Base-by-base conservation (phyloP, 2,329 filamentous ascomycete genomes). In the Claviceps pusilla region DNA sequence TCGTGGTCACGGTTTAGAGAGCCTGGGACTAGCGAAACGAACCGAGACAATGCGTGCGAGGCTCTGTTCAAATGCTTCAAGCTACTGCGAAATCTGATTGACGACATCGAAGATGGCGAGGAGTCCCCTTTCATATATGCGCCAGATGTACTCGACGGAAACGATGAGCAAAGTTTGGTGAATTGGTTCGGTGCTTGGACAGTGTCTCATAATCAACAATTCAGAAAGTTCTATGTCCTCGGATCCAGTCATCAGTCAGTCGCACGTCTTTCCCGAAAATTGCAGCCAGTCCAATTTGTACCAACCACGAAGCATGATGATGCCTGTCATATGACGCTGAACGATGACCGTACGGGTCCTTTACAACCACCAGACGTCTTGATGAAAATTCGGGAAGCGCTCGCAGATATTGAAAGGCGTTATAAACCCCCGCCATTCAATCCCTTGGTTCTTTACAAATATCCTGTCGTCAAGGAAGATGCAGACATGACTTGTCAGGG, bases 181-280 rank as follows among this genome's bases (percentile, higher is more conserved):
- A 79, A 82, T 57, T 83, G 78, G 76, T 84, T 82, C 62, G 78
- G 76, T 1, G 77, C 71, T 64, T 84, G 80, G 80, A 70, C 78
- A 0, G 66, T 71, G 37, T 56, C 64, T 54, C 73, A 74, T 35
- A 61, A 79, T 41, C 73, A 80, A 55, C 65, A 66, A 45, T 78
- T 74, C 59, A 73, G 78, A 37, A 75, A 72, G 42, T 83, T 83
- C 58, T 67, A 69, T 19, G 75, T 84, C 3, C 54, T 83, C 4
- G 80, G 79, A 3, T 78, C 78, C 0, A 60, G 60, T 29, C 51
- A 58, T 11, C 52, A 59, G 9, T 57, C 57, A 12, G 19, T 51
- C 16, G 50, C 19, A 14, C 62, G 63, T 37, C 53, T 66, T 57
- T 61, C 58, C 43, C 63, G 58, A 16, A 63, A 58, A 11, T 54